Conservation (phyloP, 176 grass and related monocot genomes). For the Triticum timopheevii region DNA sequence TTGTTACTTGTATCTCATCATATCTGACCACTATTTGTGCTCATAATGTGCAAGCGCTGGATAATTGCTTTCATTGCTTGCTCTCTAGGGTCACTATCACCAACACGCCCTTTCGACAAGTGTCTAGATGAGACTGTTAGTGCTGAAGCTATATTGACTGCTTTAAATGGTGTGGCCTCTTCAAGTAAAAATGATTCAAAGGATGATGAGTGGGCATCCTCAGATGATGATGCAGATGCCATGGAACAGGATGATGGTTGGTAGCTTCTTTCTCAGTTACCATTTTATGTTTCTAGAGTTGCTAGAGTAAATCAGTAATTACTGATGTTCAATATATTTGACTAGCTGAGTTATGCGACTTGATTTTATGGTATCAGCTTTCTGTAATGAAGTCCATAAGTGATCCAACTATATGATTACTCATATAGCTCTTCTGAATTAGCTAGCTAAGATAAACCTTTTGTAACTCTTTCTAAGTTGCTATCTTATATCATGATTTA, state of each 20-base stretch:
- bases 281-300: not conserved
- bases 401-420: not conserved
- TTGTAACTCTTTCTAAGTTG: not conserved
- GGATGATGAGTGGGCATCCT: slow-evolving; percentile 69
- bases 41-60: slow-evolving; percentile 8
- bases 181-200: slow-evolving; percentile 58
- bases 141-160: slow-evolving; percentile 73
- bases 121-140: slow-evolving; percentile 77
- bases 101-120: slow-evolving; percentile 73
- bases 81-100: slow-evolving; percentile 44
- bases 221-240: slow-evolving; percentile 72
- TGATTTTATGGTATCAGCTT: not conserved
- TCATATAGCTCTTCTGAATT: not conserved
- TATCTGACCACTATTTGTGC: not conserved
- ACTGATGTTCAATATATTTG: not conserved
- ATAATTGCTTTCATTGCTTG: slow-evolving; percentile 17
- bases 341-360: not conserved
- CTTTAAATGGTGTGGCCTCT: slow-evolving; percentile 81
- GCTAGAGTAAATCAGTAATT: not conserved
- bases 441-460: not conserved
- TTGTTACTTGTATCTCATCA: slow-evolving; percentile 27
- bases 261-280: slow-evolving; percentile 26
- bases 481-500: not conserved
- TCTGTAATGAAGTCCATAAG: not conserved
- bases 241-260: slow-evolving; percentile 86